Evolutionary conservation across 306 rosid species (phyloP).

Genomic region (Echinosophora koreensis): DNA sequence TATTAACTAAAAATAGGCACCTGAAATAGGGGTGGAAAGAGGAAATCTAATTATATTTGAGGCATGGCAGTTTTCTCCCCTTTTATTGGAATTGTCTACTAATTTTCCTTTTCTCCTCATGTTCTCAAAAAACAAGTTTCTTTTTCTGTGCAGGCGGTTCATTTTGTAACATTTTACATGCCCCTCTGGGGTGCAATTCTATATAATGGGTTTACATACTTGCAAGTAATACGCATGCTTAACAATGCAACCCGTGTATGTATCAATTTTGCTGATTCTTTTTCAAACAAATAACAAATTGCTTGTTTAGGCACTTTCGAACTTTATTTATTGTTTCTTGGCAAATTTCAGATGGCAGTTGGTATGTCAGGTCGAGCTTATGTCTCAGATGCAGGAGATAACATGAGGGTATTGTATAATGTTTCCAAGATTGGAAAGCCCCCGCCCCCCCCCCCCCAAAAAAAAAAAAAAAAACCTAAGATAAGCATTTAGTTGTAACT

Average conservation of each 20-base stretch:
- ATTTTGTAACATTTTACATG: slow-evolving; percentile 88
- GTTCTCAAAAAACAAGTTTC: slow-evolving; percentile 1
- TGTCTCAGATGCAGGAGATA: slow-evolving; percentile 82
- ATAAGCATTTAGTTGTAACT: slow-evolving; percentile 11
- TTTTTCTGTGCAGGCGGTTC: slow-evolving; percentile 76
- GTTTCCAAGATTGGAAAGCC: slow-evolving; percentile 4
- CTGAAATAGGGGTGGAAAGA: not conserved
- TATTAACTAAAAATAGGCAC: slow-evolving; percentile 30
- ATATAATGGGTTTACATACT: slow-evolving; percentile 90
- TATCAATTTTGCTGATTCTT: slow-evolving; percentile 34
- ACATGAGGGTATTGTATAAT: slow-evolving; percentile 75
- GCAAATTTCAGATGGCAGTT: slow-evolving; percentile 89
- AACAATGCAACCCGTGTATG: slow-evolving; percentile 98
- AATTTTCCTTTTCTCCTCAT: slow-evolving; percentile 26
- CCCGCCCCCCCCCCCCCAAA: not conserved
- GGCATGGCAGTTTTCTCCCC: slow-evolving; percentile 1
- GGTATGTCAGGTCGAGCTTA: slow-evolving; percentile 82
- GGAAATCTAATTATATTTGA: not conserved
- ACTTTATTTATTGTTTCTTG: slow-evolving; percentile 46
- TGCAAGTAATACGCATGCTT: slow-evolving; percentile 97
- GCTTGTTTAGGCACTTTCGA: slow-evolving; percentile 41
- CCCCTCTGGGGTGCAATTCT: slow-evolving; percentile 99
- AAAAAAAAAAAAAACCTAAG: not conserved
- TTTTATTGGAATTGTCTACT: slow-evolving; percentile 23
- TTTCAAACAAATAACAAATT: slow-evolving; percentile 17